phyloP scores from a whole-genome alignment of 176 grass and related monocot genomes.

The Cocos nucifera region DNA sequence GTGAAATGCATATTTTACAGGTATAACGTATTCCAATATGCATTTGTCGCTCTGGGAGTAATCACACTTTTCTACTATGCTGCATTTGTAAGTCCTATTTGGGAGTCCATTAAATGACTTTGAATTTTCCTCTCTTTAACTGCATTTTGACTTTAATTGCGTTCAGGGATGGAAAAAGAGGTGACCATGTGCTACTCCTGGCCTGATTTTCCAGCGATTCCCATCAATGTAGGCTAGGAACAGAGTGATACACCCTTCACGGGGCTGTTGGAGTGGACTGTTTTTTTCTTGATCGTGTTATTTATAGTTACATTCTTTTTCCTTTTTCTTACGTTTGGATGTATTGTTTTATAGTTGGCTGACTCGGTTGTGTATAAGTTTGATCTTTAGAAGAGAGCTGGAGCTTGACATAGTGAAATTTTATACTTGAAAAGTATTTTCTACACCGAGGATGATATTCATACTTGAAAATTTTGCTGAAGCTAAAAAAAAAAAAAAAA shows the following conservation, averaged over 20 bases:
- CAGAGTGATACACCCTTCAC: neutral
- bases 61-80: constrained; percentile 90
- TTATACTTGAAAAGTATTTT: too few relatives aligned
- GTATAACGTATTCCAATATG: constrained; percentile 98
- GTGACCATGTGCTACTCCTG: constrained; percentile 16
- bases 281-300: neutral
- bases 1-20: constrained; percentile 33
- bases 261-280: constrained; percentile 26
- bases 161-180: constrained; percentile 91
- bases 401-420: too few relatives aligned
- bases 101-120: neutral
- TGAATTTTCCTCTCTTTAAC: constrained; percentile 4
- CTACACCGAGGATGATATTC: too few relatives aligned
- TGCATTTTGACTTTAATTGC: constrained; percentile 8
- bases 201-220: neutral
- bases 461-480: too few relatives aligned
- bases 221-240: constrained; percentile 19
- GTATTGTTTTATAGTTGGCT: constrained; percentile 23
- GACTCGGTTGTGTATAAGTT: constrained; percentile 32
- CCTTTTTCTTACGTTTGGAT: constrained; percentile 3
- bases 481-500: too few relatives aligned
- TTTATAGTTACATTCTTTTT: constrained; percentile 25
- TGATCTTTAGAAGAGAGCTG: too few relatives aligned
- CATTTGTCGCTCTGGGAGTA: constrained; percentile 82
- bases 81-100: constrained; percentile 50